Base-by-base conservation (phyloP, 1,284 basidiomycete genomes). In the Rhodotorula sp. region DNA sequence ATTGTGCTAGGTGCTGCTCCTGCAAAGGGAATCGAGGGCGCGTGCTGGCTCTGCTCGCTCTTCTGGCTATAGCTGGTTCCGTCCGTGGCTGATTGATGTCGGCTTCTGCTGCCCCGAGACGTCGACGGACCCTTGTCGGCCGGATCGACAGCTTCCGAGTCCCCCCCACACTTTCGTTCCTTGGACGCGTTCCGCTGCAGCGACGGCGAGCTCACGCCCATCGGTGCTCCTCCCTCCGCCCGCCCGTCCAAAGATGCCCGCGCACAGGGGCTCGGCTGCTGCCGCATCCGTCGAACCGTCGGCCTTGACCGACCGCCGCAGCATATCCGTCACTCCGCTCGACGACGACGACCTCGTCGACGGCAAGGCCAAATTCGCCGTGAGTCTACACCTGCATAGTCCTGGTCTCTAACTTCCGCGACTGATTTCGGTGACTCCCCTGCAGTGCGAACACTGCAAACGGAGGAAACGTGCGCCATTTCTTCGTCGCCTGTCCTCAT, bases 361-460 rank as follows among this genome's bases (percentile, higher is more conserved):
- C 29, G 55, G 62, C 12, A 37, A n/a, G n/a, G 62, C 62, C 4
- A 64, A 64, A n/a, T 57, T 37, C 18, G 62, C 62, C 29, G 62
- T 63, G 51, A 18, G 62, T 63, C 29, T 6, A 2, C 6, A 6
- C 4, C 12, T 12, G 6, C 37, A 37, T 2, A 8, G 18, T 7
- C 20, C 37, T 24, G n/a, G 14, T 20, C 18, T 20, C 4, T 5
- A n/a, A 30, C 6, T 14, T 18, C 5, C n/a, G 48, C 22, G 3
- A 15, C 6, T 37, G 46, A 24, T 30, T 17, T 48, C 49, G 7
- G 37, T 42, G 42, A 5, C 48, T 10, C 20, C 53, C 24, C 10
- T 29, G 2, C 70, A 76, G 75, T 77, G 76, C 61, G 54, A 69
- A 54, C 68, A 77, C 33, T 77, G 75, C 54, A 64, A 70, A 15